These are phyloP conservation scores for Curvularia hawaiiensis DNA, from an alignment of 2,329 filamentous ascomycete genomes.

Conservation along the genomic window DNA sequence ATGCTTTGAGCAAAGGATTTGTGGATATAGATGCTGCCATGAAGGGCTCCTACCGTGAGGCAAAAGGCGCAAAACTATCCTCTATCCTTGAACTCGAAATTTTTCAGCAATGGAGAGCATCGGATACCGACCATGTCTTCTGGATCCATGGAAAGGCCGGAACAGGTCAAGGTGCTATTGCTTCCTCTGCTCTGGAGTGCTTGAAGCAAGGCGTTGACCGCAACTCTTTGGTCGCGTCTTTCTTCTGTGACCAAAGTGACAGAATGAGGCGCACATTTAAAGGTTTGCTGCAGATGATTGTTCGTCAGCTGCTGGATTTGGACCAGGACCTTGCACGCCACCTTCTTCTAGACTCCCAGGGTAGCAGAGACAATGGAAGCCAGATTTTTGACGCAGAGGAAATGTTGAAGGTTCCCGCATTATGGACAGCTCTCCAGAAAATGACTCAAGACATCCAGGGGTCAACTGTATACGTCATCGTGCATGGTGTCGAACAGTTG, in stretches of 20 bases:
- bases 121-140: constrained; percentile 15
- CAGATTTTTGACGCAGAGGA: constrained; percentile 26
- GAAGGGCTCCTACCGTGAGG: constrained; percentile 19
- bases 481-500: constrained; percentile 29
- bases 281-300: constrained; percentile 22
- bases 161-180: constrained; percentile 26
- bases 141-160: constrained; percentile 34
- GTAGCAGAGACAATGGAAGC: constrained; percentile 21
- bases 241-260: constrained; percentile 32
- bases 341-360: constrained; percentile 27
- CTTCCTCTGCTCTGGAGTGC: constrained; percentile 26
- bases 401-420: constrained; percentile 18
- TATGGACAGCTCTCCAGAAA: constrained; percentile 27
- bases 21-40: constrained; percentile 22
- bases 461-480: constrained; percentile 23
- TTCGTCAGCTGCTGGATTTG: constrained; percentile 26
- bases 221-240: constrained; percentile 23
- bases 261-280: constrained; percentile 22
- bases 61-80: constrained; percentile 16
- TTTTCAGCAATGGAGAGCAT: constrained; percentile 22
- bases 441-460: constrained; percentile 19
- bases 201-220: constrained; percentile 11
- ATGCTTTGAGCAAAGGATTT: constrained; percentile 26
- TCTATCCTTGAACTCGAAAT: constrained; percentile 20
- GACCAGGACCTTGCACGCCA: constrained; percentile 28